Evolutionary conservation across 1,284 basidiomycete species (phyloP), one percentile per base, ranked within the genome.

Genomic region (Tilletia indica): DNA sequence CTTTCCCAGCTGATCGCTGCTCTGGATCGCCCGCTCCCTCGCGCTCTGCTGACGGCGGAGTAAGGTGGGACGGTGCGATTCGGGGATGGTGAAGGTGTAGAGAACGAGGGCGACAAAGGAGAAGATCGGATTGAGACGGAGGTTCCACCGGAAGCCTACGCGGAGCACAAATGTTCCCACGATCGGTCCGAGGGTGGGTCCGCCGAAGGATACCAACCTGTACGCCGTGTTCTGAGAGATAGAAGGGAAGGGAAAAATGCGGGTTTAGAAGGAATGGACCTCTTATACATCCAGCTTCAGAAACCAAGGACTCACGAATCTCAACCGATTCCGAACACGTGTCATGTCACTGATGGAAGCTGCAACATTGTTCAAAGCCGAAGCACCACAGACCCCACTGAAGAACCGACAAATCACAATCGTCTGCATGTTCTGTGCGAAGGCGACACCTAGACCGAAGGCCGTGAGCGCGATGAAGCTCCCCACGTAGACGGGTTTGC

Each of bases 291-390:
- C 11, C 11, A 48, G n/a, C 1, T 12, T 48, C 9, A 45, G 42
- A 1, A 45, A 45, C 14, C 42, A 31, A 31, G 25, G 25, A 64
- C 61, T 64, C 61, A 64, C 61, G 25, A 69, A 75, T 16, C 72
- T 68, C 21, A 66, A 68, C 2, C 74, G 68, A n/a, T 73, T 67
- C 21, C 72, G 74, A n/a, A 72, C 70, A 5, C 68, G 71, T 4
- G 72, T 73, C 72, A 75, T 73, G 42, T 75, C 74, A 5, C 67
- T 58, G 31, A 75, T 71, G n/a, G 72, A 72, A 16, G 70, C 72
- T 12, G 72, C 72, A 19, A 75, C 69, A 25, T 75, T 75, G 54
- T 48, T 61, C 49, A 75, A 69, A 0, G 69, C 49, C 16, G 72
- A 68, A 1, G 72, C 48, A 16, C 61, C 70, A 11, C 42, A 45